These are phyloP conservation scores for Hortaea werneckii DNA, from an alignment of 2,329 filamentous ascomycete species.

Conservation along the genomic window DNA sequence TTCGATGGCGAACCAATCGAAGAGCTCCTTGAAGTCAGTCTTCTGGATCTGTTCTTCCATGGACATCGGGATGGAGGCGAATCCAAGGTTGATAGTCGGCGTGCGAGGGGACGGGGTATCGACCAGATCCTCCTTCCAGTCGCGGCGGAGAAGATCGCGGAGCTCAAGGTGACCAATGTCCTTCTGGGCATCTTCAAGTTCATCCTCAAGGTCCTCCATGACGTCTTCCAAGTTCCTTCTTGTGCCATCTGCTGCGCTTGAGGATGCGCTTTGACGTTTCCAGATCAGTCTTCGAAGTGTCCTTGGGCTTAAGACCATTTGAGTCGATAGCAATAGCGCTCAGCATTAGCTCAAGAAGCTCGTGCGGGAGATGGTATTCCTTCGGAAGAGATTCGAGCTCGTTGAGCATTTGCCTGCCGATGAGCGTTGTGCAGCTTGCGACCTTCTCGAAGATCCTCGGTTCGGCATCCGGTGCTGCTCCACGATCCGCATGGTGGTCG, in stretches of 20 bases:
- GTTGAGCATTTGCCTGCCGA: constrained; percentile 38
- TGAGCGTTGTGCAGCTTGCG: constrained; percentile 37
- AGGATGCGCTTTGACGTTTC: constrained; percentile 31
- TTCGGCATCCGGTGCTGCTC: constrained; percentile 31
- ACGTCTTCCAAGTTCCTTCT: constrained; percentile 30
- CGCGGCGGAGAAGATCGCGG: constrained; percentile 36
- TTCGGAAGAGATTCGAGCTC: constrained; percentile 34
- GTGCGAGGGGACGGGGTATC: constrained; percentile 38
- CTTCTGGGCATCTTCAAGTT: constrained; percentile 34
- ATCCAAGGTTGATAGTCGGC: constrained; percentile 37
- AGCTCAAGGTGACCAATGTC: constrained; percentile 32
- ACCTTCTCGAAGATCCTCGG: constrained; percentile 36
- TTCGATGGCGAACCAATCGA: constrained; percentile 40
- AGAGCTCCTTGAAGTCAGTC: constrained; percentile 38
- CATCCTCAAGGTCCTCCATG: constrained; percentile 33
- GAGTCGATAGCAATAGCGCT: constrained; percentile 40
- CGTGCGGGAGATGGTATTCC: constrained; percentile 40
- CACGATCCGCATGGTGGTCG: constrained; percentile 37
- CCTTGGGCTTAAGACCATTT: constrained; percentile 26
- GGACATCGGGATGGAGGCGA: constrained; percentile 31
- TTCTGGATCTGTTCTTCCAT: constrained; percentile 24
- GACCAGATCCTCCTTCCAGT: constrained; percentile 40
- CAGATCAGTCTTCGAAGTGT: constrained; percentile 31
- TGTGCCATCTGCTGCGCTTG: constrained; percentile 33
- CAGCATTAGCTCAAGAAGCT: constrained; percentile 39